phyloP scores from a whole-genome alignment of 768 basidiomycete species.

The Pleurotus tuber-regium region DNA sequence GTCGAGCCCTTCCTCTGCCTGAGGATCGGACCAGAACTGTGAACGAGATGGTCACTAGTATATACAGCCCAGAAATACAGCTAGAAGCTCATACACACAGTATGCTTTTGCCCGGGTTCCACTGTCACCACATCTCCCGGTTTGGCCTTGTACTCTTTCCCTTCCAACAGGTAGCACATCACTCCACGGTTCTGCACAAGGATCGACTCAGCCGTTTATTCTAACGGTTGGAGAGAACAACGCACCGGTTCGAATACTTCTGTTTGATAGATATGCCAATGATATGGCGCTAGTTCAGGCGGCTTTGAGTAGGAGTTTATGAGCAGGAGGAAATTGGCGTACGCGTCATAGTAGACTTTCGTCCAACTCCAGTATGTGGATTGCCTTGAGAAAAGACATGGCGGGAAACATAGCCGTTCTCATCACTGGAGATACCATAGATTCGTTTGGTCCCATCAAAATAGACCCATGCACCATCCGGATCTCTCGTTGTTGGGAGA shows the following conservation, averaged over 20 bases:
- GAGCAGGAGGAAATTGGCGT: background rate
- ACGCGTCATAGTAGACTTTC: background rate
- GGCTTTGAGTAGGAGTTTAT: background rate
- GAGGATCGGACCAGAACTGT: background rate
- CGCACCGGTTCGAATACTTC: background rate
- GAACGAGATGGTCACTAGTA: too few species aligned
- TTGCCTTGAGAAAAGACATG: background rate
- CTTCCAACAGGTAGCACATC: constrained; percentile 8
- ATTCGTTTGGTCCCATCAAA: background rate
- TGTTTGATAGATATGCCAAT: background rate
- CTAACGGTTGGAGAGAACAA: background rate
- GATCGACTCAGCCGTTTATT: too few species aligned
- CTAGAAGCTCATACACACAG: background rate
- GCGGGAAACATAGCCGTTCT: background rate
- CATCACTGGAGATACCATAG: background rate
- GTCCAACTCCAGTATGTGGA: background rate
- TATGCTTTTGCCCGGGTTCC: background rate
- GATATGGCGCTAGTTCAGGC: background rate
- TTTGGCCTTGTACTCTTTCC: background rate
- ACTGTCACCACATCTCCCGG: background rate
- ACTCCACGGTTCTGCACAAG: constrained; percentile 9
- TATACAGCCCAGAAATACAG: too few species aligned
- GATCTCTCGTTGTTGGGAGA: background rate
- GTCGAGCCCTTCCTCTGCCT: background rate
- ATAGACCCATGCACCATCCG: background rate